Evolutionary conservation across 208 protist genomes (phyloP).

Genomic region (Naegleria gruberi): DNA sequence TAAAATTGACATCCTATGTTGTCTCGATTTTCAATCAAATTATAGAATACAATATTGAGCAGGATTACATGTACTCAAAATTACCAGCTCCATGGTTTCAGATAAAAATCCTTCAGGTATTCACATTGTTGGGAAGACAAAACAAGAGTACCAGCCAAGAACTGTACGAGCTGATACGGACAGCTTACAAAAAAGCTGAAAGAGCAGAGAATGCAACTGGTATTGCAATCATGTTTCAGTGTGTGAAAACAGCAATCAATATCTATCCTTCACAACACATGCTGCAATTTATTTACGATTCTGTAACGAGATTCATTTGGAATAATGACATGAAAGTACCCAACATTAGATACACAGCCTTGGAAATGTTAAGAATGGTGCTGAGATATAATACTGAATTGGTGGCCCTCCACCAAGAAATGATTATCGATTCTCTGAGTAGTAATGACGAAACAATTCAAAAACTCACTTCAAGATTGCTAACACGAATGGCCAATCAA

Average conservation of each 20-base stretch:
- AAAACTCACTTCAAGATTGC: not conserved
- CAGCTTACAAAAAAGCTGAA: not conserved
- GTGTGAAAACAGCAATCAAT: not conserved
- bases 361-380: not conserved
- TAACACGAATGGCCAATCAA: not conserved
- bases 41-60: not conserved
- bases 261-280: not conserved
- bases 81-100: not conserved
- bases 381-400: not conserved
- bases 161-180: not conserved
- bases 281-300: not conserved
- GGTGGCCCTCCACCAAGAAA: not conserved
- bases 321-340: not conserved
- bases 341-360: not conserved
- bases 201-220: not conserved
- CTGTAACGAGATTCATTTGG: not conserved
- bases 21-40: not conserved
- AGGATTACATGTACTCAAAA: not conserved
- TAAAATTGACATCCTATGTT: not conserved
- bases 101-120: not conserved
- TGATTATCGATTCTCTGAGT: not conserved
- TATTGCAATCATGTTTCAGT: not conserved
- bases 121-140: not conserved
- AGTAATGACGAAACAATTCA: not conserved
- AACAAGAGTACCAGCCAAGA: not conserved